Percentiles rank a stretch among this genome's conserved stretches.
Evolutionary conservation across 352 stramenopile genomes (phyloP).

Genomic region (Phytophthora chlamydospora): DNA sequence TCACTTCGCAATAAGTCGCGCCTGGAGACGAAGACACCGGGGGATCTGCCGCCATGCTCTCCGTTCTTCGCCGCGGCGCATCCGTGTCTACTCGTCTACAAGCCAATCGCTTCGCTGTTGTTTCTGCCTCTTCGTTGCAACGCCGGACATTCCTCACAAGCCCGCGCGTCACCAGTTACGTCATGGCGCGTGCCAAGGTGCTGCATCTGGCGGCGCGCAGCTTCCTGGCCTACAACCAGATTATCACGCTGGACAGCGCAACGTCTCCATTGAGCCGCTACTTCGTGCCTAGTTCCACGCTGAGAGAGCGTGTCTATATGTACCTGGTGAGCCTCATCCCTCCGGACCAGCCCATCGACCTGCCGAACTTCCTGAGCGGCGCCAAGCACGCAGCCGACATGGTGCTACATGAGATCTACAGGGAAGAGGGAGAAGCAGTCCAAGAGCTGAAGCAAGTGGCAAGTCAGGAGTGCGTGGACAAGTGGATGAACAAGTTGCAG

Average conservation of each 20-base stretch:
- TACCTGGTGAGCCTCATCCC: constrained; percentile 49
- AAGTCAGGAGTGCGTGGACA: constrained; percentile 18
- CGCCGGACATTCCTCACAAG: constrained; percentile 28
- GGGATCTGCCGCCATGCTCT: constrained; percentile 8
- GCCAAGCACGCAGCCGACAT: constrained; percentile 37
- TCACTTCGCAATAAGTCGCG: constrained; percentile 22
- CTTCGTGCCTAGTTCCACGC: constrained; percentile 32
- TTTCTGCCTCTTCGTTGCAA: constrained; percentile 2
- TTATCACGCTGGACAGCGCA: constrained; percentile 39
- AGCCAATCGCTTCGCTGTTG: not conserved
- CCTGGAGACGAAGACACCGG: too few species aligned
- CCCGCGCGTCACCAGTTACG: constrained; percentile 31
- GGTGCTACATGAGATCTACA: constrained; percentile 37
- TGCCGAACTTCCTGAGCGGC: constrained; percentile 45
- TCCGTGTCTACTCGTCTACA: not conserved
- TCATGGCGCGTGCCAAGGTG: constrained; percentile 45
- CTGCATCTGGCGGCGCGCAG: constrained; percentile 45
- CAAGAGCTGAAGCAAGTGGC: constrained; percentile 24
- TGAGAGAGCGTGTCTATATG: constrained; percentile 54
- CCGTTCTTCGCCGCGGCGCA: constrained; percentile 13
- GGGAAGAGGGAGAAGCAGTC: not conserved
- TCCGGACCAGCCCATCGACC: constrained; percentile 48
- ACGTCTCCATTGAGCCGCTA: constrained; percentile 33
- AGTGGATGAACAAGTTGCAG: constrained; percentile 35
- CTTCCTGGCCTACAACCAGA: constrained; percentile 44